Conservation (phyloP, 192 early-diverging fungal genomes). For the Coemansia sp. region DNA sequence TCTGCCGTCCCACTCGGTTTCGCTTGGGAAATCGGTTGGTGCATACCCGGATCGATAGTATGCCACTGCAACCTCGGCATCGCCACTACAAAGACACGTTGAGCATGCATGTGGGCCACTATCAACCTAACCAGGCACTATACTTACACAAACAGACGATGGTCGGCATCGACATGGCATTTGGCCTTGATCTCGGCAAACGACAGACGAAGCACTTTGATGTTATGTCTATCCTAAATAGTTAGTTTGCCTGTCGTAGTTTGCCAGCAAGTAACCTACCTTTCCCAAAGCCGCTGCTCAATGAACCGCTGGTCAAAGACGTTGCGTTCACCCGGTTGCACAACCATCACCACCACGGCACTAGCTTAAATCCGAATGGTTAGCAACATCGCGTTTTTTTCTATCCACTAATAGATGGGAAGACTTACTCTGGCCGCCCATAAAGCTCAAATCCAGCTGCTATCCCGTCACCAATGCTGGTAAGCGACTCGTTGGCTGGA, state of each 20-base stretch:
- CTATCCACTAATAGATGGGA: background rate
- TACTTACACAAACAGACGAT: slow-evolving; percentile 65
- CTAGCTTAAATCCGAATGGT: slow-evolving; percentile 16
- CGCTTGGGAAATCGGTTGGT: slow-evolving; percentile 79
- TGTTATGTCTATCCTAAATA: slow-evolving; percentile 20
- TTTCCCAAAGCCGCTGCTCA: slow-evolving; percentile 44
- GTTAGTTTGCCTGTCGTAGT: no score
- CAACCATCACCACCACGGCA: slow-evolving; percentile 81
- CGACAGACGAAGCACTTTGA: slow-evolving; percentile 32
- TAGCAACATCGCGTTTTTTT: no score
- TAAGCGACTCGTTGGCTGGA: slow-evolving; percentile 67
- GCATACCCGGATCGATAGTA: slow-evolving; percentile 93
- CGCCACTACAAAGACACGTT: slow-evolving; percentile 61
- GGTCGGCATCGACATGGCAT: slow-evolving; percentile 58
- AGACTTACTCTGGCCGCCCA: slow-evolving; percentile 19
- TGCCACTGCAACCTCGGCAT: slow-evolving; percentile 75
- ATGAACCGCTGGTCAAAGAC: slow-evolving; percentile 82
- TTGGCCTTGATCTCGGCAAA: slow-evolving; percentile 64
- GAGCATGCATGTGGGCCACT: no score
- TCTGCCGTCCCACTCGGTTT: slow-evolving; percentile 89
- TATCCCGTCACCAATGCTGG: slow-evolving; percentile 70
- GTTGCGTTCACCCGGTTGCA: slow-evolving; percentile 91
- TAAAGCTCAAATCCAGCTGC: slow-evolving; percentile 62
- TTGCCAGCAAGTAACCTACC: slow-evolving; percentile 16
- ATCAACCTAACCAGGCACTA: no score